A percentile compares a stretch with the other conserved stretches of the same genome.
phyloP scores from a whole-genome alignment of 2,329 filamentous ascomycete species.

The Fusarium palustre region DNA sequence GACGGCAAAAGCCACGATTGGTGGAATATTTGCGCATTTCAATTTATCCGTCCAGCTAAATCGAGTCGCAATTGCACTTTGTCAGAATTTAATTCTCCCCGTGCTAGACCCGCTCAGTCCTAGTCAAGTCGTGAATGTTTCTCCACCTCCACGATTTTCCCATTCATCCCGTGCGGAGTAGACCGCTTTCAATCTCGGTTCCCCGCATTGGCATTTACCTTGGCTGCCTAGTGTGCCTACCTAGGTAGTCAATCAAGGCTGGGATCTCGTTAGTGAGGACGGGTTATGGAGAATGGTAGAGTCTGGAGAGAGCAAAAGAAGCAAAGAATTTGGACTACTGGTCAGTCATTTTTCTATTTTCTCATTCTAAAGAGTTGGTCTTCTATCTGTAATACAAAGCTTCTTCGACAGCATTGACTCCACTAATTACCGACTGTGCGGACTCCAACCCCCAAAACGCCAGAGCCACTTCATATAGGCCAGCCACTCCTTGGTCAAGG shows the following conservation, averaged over 20 bases:
- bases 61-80: not conserved
- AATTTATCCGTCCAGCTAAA: slow-evolving; percentile 23
- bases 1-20: slow-evolving; percentile 12
- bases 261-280: not conserved
- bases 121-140: slow-evolving; percentile 1
- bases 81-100: slow-evolving; percentile 13
- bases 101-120: slow-evolving; percentile 26
- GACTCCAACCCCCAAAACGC: not conserved
- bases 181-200: slow-evolving; percentile 27
- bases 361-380: not conserved
- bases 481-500: slow-evolving; percentile 3
- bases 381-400: not conserved
- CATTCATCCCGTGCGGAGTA: slow-evolving; percentile 38
- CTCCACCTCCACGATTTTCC: slow-evolving; percentile 33
- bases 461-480: not conserved
- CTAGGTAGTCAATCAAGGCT: not conserved
- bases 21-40: slow-evolving; percentile 13
- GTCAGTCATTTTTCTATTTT: not conserved
- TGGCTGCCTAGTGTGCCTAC: not conserved
- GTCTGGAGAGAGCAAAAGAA: slow-evolving; percentile 20
- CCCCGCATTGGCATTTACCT: slow-evolving; percentile 29
- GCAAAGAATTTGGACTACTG: not conserved
- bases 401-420: not conserved
- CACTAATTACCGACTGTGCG: not conserved
- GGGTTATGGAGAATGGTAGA: slow-evolving; percentile 17